phyloP scores from a whole-genome alignment of 2,329 filamentous ascomycete species.

The Gnomoniopsis sp. region DNA sequence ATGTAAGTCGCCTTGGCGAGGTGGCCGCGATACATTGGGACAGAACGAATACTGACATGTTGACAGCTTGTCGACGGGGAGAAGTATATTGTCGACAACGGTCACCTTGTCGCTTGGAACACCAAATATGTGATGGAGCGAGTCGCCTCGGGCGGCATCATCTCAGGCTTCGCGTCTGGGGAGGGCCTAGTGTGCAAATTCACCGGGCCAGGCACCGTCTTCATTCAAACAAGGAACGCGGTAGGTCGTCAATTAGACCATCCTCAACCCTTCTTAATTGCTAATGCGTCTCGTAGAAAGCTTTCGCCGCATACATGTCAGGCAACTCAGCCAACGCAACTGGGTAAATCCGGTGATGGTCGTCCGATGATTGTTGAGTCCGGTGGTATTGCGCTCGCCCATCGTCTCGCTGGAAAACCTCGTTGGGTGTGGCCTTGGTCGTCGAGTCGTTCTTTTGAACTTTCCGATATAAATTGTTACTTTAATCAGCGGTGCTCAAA shows the following conservation, averaged over 20 bases:
- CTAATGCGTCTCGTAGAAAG: slow-evolving; percentile 11
- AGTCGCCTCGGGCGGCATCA: slow-evolving; percentile 83
- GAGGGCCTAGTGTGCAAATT: slow-evolving; percentile 96
- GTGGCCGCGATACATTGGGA: slow-evolving; percentile 14
- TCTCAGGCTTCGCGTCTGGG: slow-evolving; percentile 77
- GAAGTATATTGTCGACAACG: slow-evolving; percentile 89
- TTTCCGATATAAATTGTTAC: not conserved
- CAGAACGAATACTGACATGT: slow-evolving; percentile 1
- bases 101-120: slow-evolving; percentile 94
- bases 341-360: not conserved
- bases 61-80: slow-evolving; percentile 62
- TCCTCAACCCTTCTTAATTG: too few relatives aligned
- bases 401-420: not conserved
- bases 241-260: slow-evolving; percentile 37
- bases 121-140: slow-evolving; percentile 90
- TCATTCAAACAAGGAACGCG: slow-evolving; percentile 87
- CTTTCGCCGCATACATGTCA: slow-evolving; percentile 18
- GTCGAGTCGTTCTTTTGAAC: not conserved
- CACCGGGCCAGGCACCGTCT: slow-evolving; percentile 84
- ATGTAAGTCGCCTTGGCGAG: slow-evolving; percentile 54
- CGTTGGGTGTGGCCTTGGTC: not conserved
- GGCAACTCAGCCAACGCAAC: slow-evolving; percentile 9
- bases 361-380: not conserved
- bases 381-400: not conserved
- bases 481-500: not conserved